phyloP scores from a whole-genome alignment of 306 rosid species.

The Lupinus albus region DNA sequence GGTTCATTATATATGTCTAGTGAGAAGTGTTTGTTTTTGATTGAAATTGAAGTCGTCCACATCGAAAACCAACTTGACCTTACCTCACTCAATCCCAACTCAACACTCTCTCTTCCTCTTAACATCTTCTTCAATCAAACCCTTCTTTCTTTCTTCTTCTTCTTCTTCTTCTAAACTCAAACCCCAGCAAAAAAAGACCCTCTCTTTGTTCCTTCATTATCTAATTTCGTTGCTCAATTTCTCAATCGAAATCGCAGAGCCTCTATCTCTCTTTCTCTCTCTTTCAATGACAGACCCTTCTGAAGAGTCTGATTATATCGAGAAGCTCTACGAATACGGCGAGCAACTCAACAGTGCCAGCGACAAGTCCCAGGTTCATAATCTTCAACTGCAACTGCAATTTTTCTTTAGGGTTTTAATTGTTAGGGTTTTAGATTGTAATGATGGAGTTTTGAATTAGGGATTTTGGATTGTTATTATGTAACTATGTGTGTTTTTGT shows the following conservation, averaged over 20 bases:
- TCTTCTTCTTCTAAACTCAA: neutral
- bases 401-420: neutral
- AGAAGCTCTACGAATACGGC: slow-evolving; percentile 89
- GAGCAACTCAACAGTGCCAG: slow-evolving; percentile 85
- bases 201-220: neutral
- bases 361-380: slow-evolving; percentile 74
- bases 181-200: slow-evolving; percentile 4
- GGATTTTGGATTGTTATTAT: slow-evolving; percentile 36
- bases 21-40: neutral
- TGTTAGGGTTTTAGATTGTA: slow-evolving; percentile 41
- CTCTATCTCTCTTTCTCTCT: slow-evolving; percentile 28
- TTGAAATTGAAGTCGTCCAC: too few species aligned
- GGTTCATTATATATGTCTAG: too few species aligned
- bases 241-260: slow-evolving; percentile 34
- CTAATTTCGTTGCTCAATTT: slow-evolving; percentile 48
- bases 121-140: neutral
- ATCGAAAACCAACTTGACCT: neutral
- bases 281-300: slow-evolving; percentile 67
- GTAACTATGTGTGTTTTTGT: neutral
- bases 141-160: neutral
- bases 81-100: neutral
- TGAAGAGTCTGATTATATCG: slow-evolving; percentile 72
- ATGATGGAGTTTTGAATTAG: slow-evolving; percentile 10
- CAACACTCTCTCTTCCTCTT: too few species aligned
- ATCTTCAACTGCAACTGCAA: neutral